Conservation (phyloP, 352 stramenopile species). For the Pythium angustatum region DNA sequence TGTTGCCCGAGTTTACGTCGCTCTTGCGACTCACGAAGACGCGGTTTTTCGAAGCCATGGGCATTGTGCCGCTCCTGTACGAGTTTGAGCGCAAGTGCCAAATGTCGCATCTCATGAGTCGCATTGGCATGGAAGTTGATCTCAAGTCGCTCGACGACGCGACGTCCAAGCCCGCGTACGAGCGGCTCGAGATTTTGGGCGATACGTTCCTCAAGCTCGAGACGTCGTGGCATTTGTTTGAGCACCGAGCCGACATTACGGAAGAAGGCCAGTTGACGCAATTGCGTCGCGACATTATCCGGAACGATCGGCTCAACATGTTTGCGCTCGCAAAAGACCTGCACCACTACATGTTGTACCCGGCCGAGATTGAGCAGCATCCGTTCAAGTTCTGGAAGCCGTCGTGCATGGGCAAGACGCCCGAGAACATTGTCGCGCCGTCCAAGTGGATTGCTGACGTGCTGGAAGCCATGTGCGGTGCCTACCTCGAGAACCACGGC, state of each 20-base stretch:
- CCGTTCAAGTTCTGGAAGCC: conserved; percentile 86
- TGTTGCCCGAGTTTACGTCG: conserved; percentile 73
- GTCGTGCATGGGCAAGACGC: conserved; percentile 85
- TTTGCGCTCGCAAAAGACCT: conserved; percentile 60
- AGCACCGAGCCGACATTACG: conserved; percentile 64
- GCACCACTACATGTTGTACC: conserved; percentile 83
- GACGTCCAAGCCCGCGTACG: conserved; percentile 84
- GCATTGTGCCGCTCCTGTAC: conserved; percentile 81
- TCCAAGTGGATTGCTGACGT: conserved; percentile 88
- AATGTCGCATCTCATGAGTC: conserved; percentile 82
- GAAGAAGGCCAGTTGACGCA: conserved; percentile 76
- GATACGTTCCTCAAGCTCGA: conserved; percentile 88
- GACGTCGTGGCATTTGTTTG: conserved; percentile 84
- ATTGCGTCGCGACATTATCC: conserved; percentile 83
- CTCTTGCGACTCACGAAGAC: conserved; percentile 64
- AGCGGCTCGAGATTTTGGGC: conserved; percentile 80
- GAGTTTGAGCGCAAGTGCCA: conserved; percentile 90
- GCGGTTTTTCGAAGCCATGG: conserved; percentile 79
- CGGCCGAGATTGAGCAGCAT: conserved; percentile 76
- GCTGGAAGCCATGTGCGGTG: conserved; percentile 78
- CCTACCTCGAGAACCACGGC: conserved; percentile 70
- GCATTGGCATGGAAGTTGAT: conserved; percentile 77
- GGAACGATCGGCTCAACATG: conserved; percentile 79
- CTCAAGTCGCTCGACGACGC: conserved; percentile 74
- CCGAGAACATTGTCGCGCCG: conserved; percentile 65